A percentile compares a stretch with the other conserved stretches of the same genome.
Evolutionary conservation across 306 rosid species (phyloP).

Genomic region (barrel medic (Medicago truncatula)): DNA sequence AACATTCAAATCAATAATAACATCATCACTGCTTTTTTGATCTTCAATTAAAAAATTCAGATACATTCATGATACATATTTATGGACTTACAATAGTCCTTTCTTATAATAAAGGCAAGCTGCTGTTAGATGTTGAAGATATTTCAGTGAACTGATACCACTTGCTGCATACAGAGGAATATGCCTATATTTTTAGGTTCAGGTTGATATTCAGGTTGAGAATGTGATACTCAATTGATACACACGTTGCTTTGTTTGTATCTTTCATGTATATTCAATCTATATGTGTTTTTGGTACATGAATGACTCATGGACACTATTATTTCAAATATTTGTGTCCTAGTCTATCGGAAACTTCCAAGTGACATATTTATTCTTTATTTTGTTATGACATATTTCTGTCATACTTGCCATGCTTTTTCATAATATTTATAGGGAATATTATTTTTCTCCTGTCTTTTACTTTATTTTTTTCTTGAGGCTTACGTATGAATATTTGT

Average conservation of each 20-base stretch:
- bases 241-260: conserved; percentile 17
- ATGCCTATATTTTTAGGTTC: conserved; percentile 21
- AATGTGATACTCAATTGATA: conserved; percentile 29
- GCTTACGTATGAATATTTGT: conserved; percentile 19
- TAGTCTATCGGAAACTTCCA: conserved; percentile 19
- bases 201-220: conserved; percentile 8
- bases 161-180: conserved; percentile 30
- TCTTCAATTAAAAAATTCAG: conserved; percentile 13
- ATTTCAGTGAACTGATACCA: conserved; percentile 10
- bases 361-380: conserved; percentile 2
- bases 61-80: conserved; percentile 2
- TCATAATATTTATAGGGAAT: conserved; percentile 8
- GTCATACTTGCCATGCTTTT: conserved; percentile 33
- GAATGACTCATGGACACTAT: conserved; percentile 20
- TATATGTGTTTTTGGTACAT: conserved; percentile 3
- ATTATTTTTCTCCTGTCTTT: conserved; percentile 18
- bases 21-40: conserved; percentile 4
- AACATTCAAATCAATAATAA: conserved; percentile 11
- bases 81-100: not conserved
- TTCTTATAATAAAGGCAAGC: not conserved
- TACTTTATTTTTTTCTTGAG: conserved; percentile 19
- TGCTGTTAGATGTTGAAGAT: conserved; percentile 27
- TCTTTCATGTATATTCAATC: conserved; percentile 17
- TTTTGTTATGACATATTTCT: conserved; percentile 15
- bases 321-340: conserved; percentile 2